phyloP scores from a whole-genome alignment of 2,329 filamentous ascomycete species.

The Fusarium longipes region DNA sequence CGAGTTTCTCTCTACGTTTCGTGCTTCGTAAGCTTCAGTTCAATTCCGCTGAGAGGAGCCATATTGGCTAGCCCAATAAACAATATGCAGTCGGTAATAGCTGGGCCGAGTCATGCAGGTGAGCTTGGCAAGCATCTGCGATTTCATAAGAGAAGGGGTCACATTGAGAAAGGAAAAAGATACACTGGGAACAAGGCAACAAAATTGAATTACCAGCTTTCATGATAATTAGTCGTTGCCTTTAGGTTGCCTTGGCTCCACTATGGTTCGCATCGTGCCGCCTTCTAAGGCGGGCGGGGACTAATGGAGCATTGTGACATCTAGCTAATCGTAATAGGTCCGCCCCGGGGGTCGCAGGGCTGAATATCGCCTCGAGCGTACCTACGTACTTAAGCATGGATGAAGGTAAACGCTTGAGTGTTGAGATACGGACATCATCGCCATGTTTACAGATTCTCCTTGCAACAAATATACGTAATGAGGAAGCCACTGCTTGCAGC shows the following conservation, averaged over 20 bases:
- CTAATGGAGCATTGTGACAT: no score
- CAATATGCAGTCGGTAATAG: neutral
- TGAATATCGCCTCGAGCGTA: no score
- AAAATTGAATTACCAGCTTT: no score
- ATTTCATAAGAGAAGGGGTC: neutral
- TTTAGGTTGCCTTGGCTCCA: neutral
- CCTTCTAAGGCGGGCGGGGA: neutral
- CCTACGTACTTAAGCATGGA: no score
- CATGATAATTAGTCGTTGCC: neutral
- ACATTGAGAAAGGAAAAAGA: neutral
- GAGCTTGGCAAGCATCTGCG: neutral
- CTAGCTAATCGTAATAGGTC: no score
- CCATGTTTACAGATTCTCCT: neutral
- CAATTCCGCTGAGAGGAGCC: neutral
- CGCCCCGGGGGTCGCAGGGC: no score
- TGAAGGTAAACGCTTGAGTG: no score
- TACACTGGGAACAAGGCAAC: neutral
- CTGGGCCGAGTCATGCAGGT: neutral
- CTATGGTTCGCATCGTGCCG: neutral
- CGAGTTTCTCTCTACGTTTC: neutral
- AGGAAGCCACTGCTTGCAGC: neutral
- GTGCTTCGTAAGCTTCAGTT: neutral
- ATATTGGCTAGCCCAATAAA: neutral
- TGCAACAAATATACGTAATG: neutral
- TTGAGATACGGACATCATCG: no score